Conservation (phyloP, 805 yeast species). For the Kazachstania martiniae region DNA sequence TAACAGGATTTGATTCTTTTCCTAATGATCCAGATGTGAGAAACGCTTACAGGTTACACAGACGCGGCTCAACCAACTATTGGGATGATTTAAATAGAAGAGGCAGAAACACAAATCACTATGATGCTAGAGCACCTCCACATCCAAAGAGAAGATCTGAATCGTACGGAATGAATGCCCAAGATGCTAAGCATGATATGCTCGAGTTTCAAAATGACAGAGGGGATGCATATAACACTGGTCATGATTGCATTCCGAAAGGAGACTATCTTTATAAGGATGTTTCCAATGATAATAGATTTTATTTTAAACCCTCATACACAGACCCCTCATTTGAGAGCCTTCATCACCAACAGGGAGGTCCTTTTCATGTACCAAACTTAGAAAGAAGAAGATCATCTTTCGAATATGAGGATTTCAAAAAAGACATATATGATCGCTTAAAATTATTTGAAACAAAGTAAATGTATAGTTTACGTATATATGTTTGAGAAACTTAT, state of each 20-base stretch:
- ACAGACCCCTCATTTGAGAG: too few relatives aligned
- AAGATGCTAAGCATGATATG: conserved; percentile 8
- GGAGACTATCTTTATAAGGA: too few relatives aligned
- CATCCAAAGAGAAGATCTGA: conserved; percentile 3
- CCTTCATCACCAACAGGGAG: too few relatives aligned
- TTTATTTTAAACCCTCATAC: too few relatives aligned
- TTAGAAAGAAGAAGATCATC: conserved; percentile 17
- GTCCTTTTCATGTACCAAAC: conserved; percentile 1
- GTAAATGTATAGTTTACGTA: too few relatives aligned
- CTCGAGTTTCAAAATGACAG: conserved; percentile 4
- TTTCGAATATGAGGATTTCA: conserved; percentile 24
- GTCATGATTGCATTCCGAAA: too few relatives aligned
- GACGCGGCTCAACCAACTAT: conserved; percentile 15
- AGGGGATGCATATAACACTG: too few relatives aligned
- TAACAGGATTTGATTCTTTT: conserved; percentile 3
- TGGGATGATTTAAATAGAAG: conserved; percentile 8
- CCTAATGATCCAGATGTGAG: not conserved
- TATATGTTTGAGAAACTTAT: too few relatives aligned
- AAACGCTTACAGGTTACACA: conserved; percentile 2
- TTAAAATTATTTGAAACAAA: conserved; percentile 17
- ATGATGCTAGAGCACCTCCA: conserved; percentile 1
- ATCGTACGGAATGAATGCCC: conserved; percentile 6
- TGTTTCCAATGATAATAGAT: not conserved
- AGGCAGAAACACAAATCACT: not conserved
- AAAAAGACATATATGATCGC: conserved; percentile 23